Conservation (phyloP, 73 alveolate species). For the Stentor roeselii region DNA sequence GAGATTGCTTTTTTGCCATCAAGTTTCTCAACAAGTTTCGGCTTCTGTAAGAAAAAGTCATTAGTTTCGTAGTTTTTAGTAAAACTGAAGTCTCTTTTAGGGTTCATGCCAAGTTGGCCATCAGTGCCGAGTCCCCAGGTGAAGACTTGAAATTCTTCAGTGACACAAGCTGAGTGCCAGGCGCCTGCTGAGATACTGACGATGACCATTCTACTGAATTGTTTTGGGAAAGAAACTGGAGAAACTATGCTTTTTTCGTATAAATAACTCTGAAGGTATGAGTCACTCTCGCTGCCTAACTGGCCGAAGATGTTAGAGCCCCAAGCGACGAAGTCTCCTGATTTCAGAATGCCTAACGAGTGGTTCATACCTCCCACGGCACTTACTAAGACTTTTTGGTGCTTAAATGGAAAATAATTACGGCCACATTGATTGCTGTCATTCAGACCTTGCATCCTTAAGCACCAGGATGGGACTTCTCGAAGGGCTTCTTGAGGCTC, state of each 20-base stretch:
- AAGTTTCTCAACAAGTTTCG: neutral
- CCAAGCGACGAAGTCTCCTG: constrained; percentile 20
- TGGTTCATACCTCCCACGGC: constrained; percentile 14
- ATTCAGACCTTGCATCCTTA: neutral
- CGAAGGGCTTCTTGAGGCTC: neutral
- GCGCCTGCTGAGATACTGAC: neutral
- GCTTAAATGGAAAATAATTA: neutral
- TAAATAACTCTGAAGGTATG: neutral
- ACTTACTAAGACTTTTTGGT: neutral
- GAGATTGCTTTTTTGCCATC: neutral
- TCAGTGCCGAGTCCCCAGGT: constrained; percentile 19
- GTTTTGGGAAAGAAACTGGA: neutral
- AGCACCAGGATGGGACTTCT: constrained; percentile 12
- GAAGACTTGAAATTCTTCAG: neutral
- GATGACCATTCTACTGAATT: neutral
- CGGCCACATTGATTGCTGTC: neutral
- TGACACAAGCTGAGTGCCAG: constrained; percentile 22
- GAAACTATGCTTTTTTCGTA: neutral
- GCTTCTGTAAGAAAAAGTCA: neutral
- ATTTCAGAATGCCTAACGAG: neutral
- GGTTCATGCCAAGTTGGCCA: neutral
- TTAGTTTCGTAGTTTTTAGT: neutral
- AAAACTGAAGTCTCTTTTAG: neutral
- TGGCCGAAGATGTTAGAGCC: constrained; percentile 23
- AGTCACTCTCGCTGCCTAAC: neutral